Evolutionary conservation across 208 protist species (phyloP), one percentile per base, ranked within the genome.

Genomic region (Trypanosoma melophagium): DNA sequence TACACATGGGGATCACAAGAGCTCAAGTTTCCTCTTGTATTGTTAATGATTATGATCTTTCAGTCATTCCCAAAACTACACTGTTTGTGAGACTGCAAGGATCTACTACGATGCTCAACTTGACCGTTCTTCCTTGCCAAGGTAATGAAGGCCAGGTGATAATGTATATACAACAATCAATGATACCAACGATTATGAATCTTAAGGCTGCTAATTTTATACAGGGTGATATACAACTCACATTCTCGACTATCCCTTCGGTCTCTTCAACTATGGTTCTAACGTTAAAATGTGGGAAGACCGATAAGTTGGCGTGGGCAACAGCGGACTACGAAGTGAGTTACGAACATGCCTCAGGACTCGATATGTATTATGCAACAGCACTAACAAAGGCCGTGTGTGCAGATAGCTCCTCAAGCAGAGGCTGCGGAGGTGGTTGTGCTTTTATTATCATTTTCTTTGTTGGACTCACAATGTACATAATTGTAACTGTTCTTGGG

Each of bases 401-500:
- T 21, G 14, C 60, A 40, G 24, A 14, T 28, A 41, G 3, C 7
- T 24, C 55, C 17, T 7, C 44, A 16, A 44, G 25, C 35, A 35
- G 31, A 13, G 68, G 58, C 14, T 74, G 64, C 51, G 66, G 66
- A 40, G 49, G 52, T n/a, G 72, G 72, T 3, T 78, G 64, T 57
- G 45, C 49, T 7, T 75, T 78, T 50, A 17, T 78, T 22, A 24
- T 78, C 24, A 49, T 74, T 54, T 47, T 78, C 38, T 69, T 78
- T 64, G 28, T 78, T 44, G 40, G 51, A 12, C 59, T 61, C 21
- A 14, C 58, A 3, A 2, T 70, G 7, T 78, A 78, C 45, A 25
- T 76, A 2, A 50, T 35, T 49, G 41, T 41, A 21, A 61, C 47
- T 35, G 47, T 76, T 47, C 17, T 55, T 10, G 75, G 56, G 66